These are phyloP conservation scores for Luffa acutangula DNA, from an alignment of 306 rosid genomes.

Conservation along the genomic window DNA sequence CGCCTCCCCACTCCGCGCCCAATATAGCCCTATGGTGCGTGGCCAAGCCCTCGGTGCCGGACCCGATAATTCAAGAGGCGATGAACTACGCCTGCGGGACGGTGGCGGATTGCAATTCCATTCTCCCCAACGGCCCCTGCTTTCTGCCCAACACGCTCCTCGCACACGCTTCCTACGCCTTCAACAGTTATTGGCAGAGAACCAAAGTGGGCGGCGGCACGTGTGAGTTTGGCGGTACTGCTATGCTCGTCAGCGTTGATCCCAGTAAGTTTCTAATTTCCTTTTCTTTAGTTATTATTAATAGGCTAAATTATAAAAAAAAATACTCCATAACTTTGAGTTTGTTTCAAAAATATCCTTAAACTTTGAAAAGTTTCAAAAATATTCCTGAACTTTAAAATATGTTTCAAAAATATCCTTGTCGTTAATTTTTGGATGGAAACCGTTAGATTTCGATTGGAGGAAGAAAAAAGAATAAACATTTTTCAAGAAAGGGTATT, in stretches of 20 bases:
- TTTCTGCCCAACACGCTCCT: constrained; percentile 46
- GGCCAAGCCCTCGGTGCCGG: constrained; percentile 93
- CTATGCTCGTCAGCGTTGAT: constrained; percentile 65
- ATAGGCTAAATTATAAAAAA: too few species aligned
- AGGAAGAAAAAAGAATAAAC: too few species aligned
- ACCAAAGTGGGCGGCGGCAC: constrained; percentile 61
- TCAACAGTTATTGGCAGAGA: constrained; percentile 86
- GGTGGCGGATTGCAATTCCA: constrained; percentile 65
- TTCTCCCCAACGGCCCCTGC: constrained; percentile 62
- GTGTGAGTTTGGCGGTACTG: constrained; percentile 86
- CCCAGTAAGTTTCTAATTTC: constrained; percentile 40
- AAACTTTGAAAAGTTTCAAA: too few species aligned
- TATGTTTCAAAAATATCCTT: too few species aligned
- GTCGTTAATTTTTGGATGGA: too few species aligned
- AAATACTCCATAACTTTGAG: too few species aligned
- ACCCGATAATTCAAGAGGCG: constrained; percentile 85
- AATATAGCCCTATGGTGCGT: constrained; percentile 66
- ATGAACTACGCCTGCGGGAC: constrained; percentile 91
- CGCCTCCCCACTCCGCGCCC: constrained; percentile 32
- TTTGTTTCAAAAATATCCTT: too few species aligned
- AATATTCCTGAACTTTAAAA: too few species aligned
- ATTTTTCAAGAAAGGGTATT: too few species aligned
- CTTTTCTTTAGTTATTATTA: background rate
- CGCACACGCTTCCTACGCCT: constrained; percentile 88
- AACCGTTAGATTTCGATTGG: too few species aligned